A percentile compares a stretch with the other conserved stretches of the same genome.
phyloP scores from a whole-genome alignment of 2,329 filamentous ascomycete species.

The Fusarium beomiforme region DNA sequence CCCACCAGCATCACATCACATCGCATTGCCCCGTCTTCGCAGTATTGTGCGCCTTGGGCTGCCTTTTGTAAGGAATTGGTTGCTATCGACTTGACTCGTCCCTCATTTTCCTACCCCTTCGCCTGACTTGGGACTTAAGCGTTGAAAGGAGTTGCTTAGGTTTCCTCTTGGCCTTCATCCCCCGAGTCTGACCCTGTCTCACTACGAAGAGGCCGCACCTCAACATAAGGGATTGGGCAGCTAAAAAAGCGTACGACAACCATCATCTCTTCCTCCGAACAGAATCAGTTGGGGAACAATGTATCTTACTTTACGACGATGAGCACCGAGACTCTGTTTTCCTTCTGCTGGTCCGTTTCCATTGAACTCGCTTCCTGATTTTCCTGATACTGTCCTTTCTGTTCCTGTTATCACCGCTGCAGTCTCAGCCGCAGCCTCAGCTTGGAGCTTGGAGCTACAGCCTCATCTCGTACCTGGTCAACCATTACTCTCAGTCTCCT shows the following conservation, averaged over 20 bases:
- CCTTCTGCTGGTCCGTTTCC: slow-evolving; percentile 61
- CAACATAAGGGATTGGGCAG: slow-evolving; percentile 17
- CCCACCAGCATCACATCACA: slow-evolving; percentile 25
- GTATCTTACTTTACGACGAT: slow-evolving; percentile 60
- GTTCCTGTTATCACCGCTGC: slow-evolving; percentile 42
- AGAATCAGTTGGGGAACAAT: slow-evolving; percentile 45
- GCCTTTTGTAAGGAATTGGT: slow-evolving; percentile 20
- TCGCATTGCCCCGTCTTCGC: slow-evolving; percentile 37
- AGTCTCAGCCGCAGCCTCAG: slow-evolving; percentile 27
- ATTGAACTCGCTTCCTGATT: slow-evolving; percentile 66
- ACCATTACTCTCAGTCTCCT: slow-evolving; percentile 24
- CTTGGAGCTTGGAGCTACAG: slow-evolving; percentile 8
- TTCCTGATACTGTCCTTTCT: slow-evolving; percentile 46
- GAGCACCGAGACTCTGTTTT: slow-evolving; percentile 62
- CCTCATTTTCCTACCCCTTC: slow-evolving; percentile 11
- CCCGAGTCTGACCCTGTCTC: slow-evolving; percentile 25
- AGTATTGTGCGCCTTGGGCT: slow-evolving; percentile 30
- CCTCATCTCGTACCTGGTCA: slow-evolving; percentile 32
- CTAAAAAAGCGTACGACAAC: slow-evolving; percentile 31
- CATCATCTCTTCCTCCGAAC: slow-evolving; percentile 25
- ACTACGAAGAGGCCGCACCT: slow-evolving; percentile 20
- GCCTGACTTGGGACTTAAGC: slow-evolving; percentile 28
- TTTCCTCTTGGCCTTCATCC: slow-evolving; percentile 20
- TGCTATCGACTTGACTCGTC: slow-evolving; percentile 7
- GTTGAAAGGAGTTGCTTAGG: slow-evolving; percentile 19